Evolutionary conservation across 768 basidiomycete genomes (phyloP), one percentile per base, ranked within the genome.

Genomic region (Lentinula detonsa): DNA sequence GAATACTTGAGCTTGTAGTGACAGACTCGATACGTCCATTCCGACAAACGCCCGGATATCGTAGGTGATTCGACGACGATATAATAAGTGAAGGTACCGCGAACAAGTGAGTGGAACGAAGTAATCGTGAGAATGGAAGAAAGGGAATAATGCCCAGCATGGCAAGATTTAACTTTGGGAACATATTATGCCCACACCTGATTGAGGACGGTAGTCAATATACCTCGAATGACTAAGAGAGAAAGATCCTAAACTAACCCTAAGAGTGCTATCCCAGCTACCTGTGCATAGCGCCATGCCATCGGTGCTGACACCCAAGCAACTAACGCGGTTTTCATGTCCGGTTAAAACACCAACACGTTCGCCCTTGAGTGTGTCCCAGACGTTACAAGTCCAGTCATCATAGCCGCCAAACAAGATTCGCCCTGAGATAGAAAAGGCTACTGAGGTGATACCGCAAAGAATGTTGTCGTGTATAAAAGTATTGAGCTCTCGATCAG

Each of bases 331-430:
- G 80, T 99, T 99, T 81, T 99, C 96, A 69, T 99, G 96, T 16
- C 97, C 96, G 40, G 95, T 93, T 63, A 99, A 76, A 57, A 99
- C 97, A 61, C 96, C 96, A 43, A 99, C 95, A 60, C 96, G 91
- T 74, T 98, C 96, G 59, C 97, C 97, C 75, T 96, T 97, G 69
- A 99, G 81, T 33, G 95, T 98, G 72, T 99, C 96, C 96, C 96
- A 99, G 56, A 98, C 96, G 71, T 99, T 99, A 80, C 94, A 95
- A 66, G 97, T 98, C 92, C 97, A 98, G 72, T 99, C 96, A 74
- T 99, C 96, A 72, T 99, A 99, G 45, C 96, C 96, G 65, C 97
- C 96, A 66, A 99, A 99, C 42, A 99, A 81, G 67, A 99, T 93
- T 62, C 96, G 91, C 40, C 96, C 96, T 31, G 95, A 98, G 66